Base-by-base conservation (phyloP, 345 rosid genomes). In the Lagerstroemia speciosa region DNA sequence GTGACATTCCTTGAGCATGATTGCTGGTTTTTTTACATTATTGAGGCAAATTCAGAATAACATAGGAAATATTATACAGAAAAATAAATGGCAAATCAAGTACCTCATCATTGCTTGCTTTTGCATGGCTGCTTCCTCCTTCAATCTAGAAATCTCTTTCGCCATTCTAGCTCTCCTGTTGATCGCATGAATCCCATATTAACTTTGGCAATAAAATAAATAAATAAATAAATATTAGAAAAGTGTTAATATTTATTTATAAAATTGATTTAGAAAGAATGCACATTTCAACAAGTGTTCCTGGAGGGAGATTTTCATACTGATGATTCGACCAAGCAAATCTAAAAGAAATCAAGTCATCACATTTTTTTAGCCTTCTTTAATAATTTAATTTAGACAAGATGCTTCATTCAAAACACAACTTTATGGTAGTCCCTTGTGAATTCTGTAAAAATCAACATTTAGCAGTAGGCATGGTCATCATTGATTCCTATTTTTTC, bases 161-260 rank as follows among this genome's bases (percentile, higher is more conserved):
- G 92, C 96, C 89, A 94, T 91, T 76, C 83, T 87, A 74, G 86
- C 88, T 79, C 98, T 87, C 98, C 99, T 94, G 73, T 77, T 64
- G 66, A 65, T 65, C 77, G 64, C 77, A 67, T 9, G n/a, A 34
- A 58, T 58, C 19, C 46, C 63, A 27, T 12, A 58, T 27, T 58
- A 58, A 26, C 6, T 58, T 30, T 3, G 5, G 14, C 5, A 58
- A 58, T 26, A 27, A 27, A 58, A 27, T 26, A 12, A 27, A 27
- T 10, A 10, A 58, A 30, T 11, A 58, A 58, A 58, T 9, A 58
- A 5, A 3, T 3, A 27, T 12, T 30, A 2, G 34, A 29, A 58
- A 29, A 58, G 24, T n/a, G 29, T 53, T 3, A n/a, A 20, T 48
- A 20, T 36, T 4, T 9, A 41, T 41, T 1, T 3, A 41, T 41